These are phyloP conservation scores for Talaromyces nanjingensis DNA, from an alignment of 495 filamentous ascomycete genomes.

Conservation along the genomic window DNA sequence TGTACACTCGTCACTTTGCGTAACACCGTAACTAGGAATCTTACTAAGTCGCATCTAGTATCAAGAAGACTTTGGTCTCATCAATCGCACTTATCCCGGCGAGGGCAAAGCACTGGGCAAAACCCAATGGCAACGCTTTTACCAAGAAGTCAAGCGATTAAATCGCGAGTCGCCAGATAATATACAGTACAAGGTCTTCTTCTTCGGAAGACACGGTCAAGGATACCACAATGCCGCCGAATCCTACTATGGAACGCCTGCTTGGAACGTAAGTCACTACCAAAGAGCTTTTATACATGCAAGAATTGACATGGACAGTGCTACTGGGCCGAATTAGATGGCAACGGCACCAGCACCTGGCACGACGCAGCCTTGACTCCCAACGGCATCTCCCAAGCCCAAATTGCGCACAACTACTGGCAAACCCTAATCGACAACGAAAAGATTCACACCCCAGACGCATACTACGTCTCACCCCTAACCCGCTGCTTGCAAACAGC, in stretches of 20 bases:
- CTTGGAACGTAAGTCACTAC: slow-evolving; percentile 53
- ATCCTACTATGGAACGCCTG: slow-evolving; percentile 56
- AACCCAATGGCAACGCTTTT: slow-evolving; percentile 64
- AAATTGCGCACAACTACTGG: slow-evolving; percentile 59
- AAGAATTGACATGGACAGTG: slow-evolving; percentile 61
- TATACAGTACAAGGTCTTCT: slow-evolving; percentile 61
- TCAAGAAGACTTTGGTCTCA: slow-evolving; percentile 58
- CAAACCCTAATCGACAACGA: slow-evolving; percentile 39
- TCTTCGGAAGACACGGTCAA: slow-evolving; percentile 63
- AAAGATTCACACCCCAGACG: slow-evolving; percentile 55
- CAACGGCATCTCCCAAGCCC: slow-evolving; percentile 54
- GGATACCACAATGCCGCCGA: slow-evolving; percentile 64
- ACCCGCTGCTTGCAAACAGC: slow-evolving; percentile 61
- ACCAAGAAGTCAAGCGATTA: slow-evolving; percentile 43
- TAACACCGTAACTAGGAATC: neutral
- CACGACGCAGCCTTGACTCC: slow-evolving; percentile 60
- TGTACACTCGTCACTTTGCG: slow-evolving; percentile 7
- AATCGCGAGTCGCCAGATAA: slow-evolving; percentile 41
- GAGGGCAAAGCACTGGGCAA: slow-evolving; percentile 33
- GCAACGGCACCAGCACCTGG: slow-evolving; percentile 62
- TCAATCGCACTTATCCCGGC: slow-evolving; percentile 49
- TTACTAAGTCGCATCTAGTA: slow-evolving; percentile 33
- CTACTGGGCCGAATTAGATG: slow-evolving; percentile 64
- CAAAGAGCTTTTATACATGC: neutral
- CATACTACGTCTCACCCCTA: slow-evolving; percentile 64